phyloP scores from a whole-genome alignment of 805 yeast species.

The Maudiozyma saulgeensis region DNA sequence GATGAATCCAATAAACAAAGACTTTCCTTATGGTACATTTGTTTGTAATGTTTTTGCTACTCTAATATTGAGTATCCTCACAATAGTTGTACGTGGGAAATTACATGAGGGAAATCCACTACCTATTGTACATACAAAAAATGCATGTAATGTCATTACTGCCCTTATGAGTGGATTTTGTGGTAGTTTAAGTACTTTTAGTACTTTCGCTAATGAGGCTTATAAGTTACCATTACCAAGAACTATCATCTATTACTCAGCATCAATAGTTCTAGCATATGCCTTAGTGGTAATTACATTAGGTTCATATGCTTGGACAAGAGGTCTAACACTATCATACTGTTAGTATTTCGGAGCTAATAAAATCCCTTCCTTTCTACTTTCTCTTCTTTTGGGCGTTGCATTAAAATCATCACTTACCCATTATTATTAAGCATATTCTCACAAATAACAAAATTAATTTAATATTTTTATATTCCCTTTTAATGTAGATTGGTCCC shows the following conservation, averaged over 20 bases:
- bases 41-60: slow-evolving; percentile 39
- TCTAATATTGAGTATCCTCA: slow-evolving; percentile 13
- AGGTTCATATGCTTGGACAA: slow-evolving; percentile 68
- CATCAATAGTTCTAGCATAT: slow-evolving; percentile 42
- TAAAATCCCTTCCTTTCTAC: not conserved
- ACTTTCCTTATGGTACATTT: slow-evolving; percentile 51
- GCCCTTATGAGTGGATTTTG: slow-evolving; percentile 60
- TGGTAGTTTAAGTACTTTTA: slow-evolving; percentile 64
- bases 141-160: slow-evolving; percentile 41
- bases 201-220: slow-evolving; percentile 69
- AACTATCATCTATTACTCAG: slow-evolving; percentile 42
- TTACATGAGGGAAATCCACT: slow-evolving; percentile 9
- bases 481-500: too few species aligned
- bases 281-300: slow-evolving; percentile 43
- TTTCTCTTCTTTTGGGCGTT: not conserved
- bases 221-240: slow-evolving; percentile 28
- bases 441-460: too few species aligned
- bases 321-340: slow-evolving; percentile 16
- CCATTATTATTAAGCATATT: too few species aligned
- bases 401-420: not conserved
- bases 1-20: slow-evolving; percentile 34
- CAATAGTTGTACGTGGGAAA: slow-evolving; percentile 34
- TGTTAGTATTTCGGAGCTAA: slow-evolving; percentile 4
- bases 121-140: slow-evolving; percentile 25
- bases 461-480: too few species aligned